Evolutionary conservation across 75 land plant species (phyloP).

Genomic region (Pinus albicaulis): DNA sequence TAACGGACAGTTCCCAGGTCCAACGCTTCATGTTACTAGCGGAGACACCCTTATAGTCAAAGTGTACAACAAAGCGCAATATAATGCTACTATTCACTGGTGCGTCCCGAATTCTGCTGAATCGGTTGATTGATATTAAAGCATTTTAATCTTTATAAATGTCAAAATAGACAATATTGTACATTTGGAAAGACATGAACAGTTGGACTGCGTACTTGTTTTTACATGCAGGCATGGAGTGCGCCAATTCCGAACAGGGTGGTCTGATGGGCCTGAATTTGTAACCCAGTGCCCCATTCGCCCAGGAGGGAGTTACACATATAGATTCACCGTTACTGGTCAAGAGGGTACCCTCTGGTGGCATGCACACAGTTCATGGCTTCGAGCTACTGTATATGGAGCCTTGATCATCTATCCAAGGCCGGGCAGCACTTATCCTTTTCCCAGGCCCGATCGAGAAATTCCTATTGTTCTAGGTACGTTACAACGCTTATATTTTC

Average conservation of each 20-base stretch:
- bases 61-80: neutral
- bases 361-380: conserved; percentile 21
- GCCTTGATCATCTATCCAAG: conserved; percentile 13
- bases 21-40: neutral
- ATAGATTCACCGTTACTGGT: conserved; percentile 2
- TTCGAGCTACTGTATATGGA: conserved; percentile 23
- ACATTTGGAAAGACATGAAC: too few species aligned
- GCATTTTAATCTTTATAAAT: too few species aligned
- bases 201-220: neutral
- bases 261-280: conserved; percentile 18
- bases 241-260: neutral
- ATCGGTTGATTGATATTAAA: too few species aligned
- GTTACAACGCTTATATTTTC: neutral
- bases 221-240: conserved; percentile 13
- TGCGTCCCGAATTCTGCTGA: neutral
- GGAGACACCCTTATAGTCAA: neutral
- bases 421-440: conserved; percentile 14
- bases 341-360: conserved; percentile 26
- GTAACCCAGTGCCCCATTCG: conserved; percentile 22
- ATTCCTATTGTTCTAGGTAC: conserved; percentile 7
- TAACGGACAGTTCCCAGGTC: neutral
- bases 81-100: neutral
- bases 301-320: conserved; percentile 9
- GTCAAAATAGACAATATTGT: too few species aligned
- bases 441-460: conserved; percentile 3